Conservation (phyloP, 2,329 filamentous ascomycete species). For the Cercospora berteroae region DNA sequence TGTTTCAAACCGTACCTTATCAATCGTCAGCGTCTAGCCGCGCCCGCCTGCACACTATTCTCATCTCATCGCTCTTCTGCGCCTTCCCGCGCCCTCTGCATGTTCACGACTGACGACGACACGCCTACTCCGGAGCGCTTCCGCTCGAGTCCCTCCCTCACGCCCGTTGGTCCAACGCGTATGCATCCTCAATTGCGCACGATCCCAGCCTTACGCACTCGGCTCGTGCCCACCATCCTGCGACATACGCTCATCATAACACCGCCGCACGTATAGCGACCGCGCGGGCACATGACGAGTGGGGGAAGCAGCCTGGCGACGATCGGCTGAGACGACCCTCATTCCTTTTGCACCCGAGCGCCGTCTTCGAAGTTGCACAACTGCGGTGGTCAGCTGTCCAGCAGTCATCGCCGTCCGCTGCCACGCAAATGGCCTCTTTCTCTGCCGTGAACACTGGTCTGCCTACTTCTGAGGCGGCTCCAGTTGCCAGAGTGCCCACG, state of each 20-base stretch:
- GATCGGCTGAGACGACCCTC: background rate
- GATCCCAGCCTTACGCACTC: constrained; percentile 19
- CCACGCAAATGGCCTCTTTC: constrained; percentile 41
- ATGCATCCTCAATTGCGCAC: constrained; percentile 14
- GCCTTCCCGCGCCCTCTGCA: constrained; percentile 18
- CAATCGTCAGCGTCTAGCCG: constrained; percentile 21
- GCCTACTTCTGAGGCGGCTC: constrained; percentile 41
- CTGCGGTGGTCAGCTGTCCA: constrained; percentile 23
- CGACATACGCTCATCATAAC: background rate
- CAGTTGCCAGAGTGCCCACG: constrained; percentile 54
- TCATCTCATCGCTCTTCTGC: constrained; percentile 16
- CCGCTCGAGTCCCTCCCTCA: constrained; percentile 25
- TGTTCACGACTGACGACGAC: constrained; percentile 16
- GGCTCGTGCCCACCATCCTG: background rate
- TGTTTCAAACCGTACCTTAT: constrained; percentile 25
- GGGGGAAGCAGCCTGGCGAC: background rate
- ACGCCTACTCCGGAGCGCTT: constrained; percentile 16
- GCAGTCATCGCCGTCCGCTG: constrained; percentile 11
- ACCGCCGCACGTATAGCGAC: background rate
- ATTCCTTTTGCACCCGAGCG: constrained; percentile 9
- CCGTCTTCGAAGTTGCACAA: constrained; percentile 21
- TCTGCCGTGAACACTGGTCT: constrained; percentile 33
- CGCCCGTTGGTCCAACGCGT: constrained; percentile 14
- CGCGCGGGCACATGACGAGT: constrained; percentile 7
- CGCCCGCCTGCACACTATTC: constrained; percentile 13